Evolutionary conservation across 1,284 basidiomycete species (phyloP), one percentile per base, ranked within the genome.

Genomic region (Apiotrichum porosum): DNA sequence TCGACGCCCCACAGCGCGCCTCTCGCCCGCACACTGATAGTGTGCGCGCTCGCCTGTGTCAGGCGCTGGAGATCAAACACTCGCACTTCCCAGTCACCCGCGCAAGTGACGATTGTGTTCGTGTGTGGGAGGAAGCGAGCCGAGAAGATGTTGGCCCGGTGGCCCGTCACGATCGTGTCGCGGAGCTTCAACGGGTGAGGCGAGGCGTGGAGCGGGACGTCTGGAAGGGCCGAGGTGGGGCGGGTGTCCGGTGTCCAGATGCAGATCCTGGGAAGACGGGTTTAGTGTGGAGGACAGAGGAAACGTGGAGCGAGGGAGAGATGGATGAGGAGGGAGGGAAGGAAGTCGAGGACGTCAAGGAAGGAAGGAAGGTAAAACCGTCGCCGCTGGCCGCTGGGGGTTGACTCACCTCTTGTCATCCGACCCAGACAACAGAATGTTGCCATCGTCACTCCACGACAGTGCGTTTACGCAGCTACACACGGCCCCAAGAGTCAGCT

Each of bases 71-170:
- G 73, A 63, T 93, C 90, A 60, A 87, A 88, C 3, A 95, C 82
- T 23, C 90, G 80, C 31, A 94, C 81, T 67, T 89, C 81, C 10
- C 73, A 73, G 68, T 93, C 88, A 9, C 84, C 83, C n/a, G 90
- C 84, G 26, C 84, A 86, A 28, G 84, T 84, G 4, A 79, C 85
- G 47, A 62, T 54, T 22, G 44, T 59, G 39, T 50, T 51, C 33
- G 59, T 53, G 51, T 82, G 76, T 0, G 90, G 89, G 1, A 94
- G 77, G 78, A 88, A 86, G 45, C 88, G 83, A 2, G 83, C 83
- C 49, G 83, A 85, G 76, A 97, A 97, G 51, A 97, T 91, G 66
- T 95, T 95, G 15, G 80, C 82, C 23, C 76, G 78, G 72, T 97
- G 92, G 1, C 87, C 88, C 1, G 88, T 91, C 13, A 78, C 65